Conservation (phyloP, 1,284 basidiomycete species). For the Rhodotorula sp. region DNA sequence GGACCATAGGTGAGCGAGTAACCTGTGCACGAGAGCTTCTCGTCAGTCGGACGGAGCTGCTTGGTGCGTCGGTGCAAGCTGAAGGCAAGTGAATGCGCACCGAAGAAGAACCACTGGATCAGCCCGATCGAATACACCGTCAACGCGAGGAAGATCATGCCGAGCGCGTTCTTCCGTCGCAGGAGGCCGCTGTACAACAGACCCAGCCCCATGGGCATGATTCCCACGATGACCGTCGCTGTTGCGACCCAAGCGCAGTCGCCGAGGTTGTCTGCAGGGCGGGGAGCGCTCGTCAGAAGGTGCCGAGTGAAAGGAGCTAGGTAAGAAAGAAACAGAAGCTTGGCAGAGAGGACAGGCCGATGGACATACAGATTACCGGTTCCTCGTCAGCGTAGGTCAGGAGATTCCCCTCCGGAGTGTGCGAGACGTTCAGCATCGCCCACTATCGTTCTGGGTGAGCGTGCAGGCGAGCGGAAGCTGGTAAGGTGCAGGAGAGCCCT, state of each 20-base stretch:
- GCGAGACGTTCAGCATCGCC: background rate
- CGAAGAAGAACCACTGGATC: conserved; percentile 60
- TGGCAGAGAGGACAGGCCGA: too few species aligned
- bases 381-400: background rate
- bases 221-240: conserved; percentile 29
- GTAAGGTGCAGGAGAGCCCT: too few species aligned
- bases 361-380: background rate
- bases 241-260: conserved; percentile 57
- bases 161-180: conserved; percentile 84
- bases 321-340: background rate
- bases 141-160: conserved; percentile 84
- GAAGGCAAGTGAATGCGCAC: background rate
- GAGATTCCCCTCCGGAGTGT: background rate
- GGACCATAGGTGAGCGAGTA: conserved; percentile 44
- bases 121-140: conserved; percentile 72
- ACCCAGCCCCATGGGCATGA: conserved; percentile 59
- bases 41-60: too few species aligned
- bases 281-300: too few species aligned
- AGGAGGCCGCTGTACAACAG: conserved; percentile 66
- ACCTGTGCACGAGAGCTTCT: too few species aligned
- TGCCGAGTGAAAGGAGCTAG: too few species aligned
- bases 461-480: too few species aligned
- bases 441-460: too few species aligned
- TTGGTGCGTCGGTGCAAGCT: too few species aligned
- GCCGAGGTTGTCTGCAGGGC: conserved; percentile 56